Evolutionary conservation across 2,329 filamentous ascomycete species (phyloP).

Genomic region (Lasiodiplodia theobromae): DNA sequence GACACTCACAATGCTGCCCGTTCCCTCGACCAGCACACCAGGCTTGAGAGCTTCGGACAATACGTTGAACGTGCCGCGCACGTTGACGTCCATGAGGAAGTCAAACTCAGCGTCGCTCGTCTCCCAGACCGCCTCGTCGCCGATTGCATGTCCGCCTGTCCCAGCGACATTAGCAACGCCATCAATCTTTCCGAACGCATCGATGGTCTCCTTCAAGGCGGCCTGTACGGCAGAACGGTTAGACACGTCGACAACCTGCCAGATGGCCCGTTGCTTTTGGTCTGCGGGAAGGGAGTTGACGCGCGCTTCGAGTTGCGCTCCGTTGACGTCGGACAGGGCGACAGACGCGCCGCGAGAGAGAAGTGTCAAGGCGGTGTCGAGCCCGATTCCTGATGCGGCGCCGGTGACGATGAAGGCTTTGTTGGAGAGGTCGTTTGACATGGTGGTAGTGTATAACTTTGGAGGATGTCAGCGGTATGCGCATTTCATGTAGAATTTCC

Average conservation of each 20-base stretch:
- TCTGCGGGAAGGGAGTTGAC: not conserved
- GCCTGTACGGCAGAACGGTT: not conserved
- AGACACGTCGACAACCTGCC: not conserved
- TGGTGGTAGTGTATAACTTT: too few relatives aligned
- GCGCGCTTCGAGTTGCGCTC: not conserved
- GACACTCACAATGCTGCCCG: not conserved
- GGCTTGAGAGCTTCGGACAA: not conserved
- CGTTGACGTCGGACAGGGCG: not conserved
- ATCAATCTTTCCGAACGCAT: not conserved
- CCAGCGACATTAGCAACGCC: not conserved
- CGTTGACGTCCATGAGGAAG: not conserved
- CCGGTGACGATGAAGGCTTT: conserved; percentile 7
- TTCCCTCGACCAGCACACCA: not conserved
- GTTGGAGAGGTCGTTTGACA: not conserved
- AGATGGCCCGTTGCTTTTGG: not conserved
- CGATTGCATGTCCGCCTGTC: not conserved
- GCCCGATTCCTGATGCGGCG: not conserved
- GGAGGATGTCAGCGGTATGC: too few relatives aligned
- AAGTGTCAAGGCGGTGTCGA: not conserved
- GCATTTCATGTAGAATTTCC: too few relatives aligned
- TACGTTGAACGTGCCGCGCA: not conserved
- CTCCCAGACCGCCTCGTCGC: not conserved
- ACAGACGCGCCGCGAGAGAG: conserved; percentile 1
- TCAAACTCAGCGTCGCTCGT: conserved; percentile 1
- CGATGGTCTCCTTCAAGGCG: too few relatives aligned